phyloP scores from a whole-genome alignment of 495 filamentous ascomycete species.

The Trypethelium eluteriae region DNA sequence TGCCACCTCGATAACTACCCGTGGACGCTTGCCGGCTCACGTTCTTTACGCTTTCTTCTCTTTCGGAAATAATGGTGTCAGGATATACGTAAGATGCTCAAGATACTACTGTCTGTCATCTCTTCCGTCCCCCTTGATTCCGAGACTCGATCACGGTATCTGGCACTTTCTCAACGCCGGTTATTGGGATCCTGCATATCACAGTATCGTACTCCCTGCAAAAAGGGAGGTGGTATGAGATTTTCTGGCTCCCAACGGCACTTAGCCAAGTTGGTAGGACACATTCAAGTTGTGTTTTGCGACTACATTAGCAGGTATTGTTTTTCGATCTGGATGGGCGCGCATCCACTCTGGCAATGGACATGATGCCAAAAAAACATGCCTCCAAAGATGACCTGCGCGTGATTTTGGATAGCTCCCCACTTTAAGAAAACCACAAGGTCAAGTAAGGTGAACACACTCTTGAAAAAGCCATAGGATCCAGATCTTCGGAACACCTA shows the following conservation, averaged over 20 bases:
- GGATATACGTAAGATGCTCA: no score
- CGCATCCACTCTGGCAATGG: not conserved
- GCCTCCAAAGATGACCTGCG: no score
- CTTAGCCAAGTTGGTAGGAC: not conserved
- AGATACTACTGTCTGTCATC: no score
- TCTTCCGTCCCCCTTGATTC: not conserved
- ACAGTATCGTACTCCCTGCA: not conserved
- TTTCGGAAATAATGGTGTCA: no score
- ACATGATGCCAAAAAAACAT: not conserved
- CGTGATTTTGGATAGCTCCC: not conserved
- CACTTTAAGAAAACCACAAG: not conserved
- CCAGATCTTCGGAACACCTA: not conserved
- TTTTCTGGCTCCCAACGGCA: not conserved
- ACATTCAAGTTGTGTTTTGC: slow-evolving; percentile 2
- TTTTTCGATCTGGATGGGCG: not conserved
- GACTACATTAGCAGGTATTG: not conserved
- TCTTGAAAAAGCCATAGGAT: not conserved
- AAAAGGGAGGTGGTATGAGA: not conserved
- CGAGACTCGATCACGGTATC: not conserved
- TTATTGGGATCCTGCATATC: not conserved
- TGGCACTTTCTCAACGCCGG: not conserved
- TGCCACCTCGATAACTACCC: no score
- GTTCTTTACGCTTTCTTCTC: no score
- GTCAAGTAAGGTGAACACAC: not conserved
- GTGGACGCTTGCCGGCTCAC: no score